A percentile compares a stretch with the other conserved stretches of the same genome.
Conservation (phyloP, 225 moss, liverwort and hornwort species). For the Neckera pumila region DNA sequence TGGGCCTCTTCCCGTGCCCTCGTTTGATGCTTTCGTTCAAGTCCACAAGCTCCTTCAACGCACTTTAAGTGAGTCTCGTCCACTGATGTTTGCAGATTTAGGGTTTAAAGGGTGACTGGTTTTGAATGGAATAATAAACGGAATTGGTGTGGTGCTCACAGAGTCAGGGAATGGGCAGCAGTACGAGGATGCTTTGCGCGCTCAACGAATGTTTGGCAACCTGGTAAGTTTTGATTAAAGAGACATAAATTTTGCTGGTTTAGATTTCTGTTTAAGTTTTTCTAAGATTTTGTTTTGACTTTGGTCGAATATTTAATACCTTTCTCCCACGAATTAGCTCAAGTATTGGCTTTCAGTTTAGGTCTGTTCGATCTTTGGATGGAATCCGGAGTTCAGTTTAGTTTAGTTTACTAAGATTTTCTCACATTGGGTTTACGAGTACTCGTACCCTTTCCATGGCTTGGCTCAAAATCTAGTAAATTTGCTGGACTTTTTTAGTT, state of each 20-base stretch:
- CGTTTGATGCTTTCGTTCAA: conserved; percentile 72
- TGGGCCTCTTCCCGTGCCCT: conserved; percentile 70
- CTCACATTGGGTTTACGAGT: neutral
- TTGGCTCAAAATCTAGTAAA: neutral
- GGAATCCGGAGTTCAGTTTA: neutral
- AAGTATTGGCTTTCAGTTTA: neutral
- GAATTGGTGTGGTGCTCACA: neutral
- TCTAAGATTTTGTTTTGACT: neutral
- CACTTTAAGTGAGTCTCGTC: conserved; percentile 33
- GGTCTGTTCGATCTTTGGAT: neutral
- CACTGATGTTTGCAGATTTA: neutral
- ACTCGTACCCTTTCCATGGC: neutral
- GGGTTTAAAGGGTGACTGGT: neutral
- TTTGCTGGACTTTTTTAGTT: too few species aligned
- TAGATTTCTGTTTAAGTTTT: neutral
- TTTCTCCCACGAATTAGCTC: neutral
- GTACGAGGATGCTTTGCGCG: conserved; percentile 26
- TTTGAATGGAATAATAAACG: neutral
- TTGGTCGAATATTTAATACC: neutral
- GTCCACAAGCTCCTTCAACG: conserved; percentile 54
- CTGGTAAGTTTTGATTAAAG: conserved; percentile 10
- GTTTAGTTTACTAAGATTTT: too few species aligned
- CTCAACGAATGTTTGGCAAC: conserved; percentile 35
- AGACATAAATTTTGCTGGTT: neutral
- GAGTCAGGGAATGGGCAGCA: conserved; percentile 33